phyloP scores from a whole-genome alignment of 2,329 filamentous ascomycete species.

The Thielaviopsis musarum region DNA sequence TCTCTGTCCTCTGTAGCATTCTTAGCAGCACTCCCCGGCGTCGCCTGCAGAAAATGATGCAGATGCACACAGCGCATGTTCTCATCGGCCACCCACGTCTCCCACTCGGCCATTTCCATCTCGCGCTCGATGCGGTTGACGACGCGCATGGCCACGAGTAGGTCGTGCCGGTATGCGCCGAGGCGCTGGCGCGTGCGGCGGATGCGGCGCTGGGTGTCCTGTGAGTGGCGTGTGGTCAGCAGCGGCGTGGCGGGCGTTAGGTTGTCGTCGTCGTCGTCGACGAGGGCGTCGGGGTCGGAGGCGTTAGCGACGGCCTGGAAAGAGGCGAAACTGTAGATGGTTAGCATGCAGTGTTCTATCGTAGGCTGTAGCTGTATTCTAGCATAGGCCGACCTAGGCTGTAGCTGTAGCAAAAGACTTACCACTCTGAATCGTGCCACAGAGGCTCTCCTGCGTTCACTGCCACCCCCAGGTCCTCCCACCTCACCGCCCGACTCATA shows the following conservation, averaged over 20 bases:
- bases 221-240: slow-evolving; percentile 30
- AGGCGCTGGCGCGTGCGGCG: slow-evolving; percentile 69
- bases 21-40: slow-evolving; percentile 8
- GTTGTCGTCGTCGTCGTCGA: slow-evolving; percentile 33
- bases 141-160: slow-evolving; percentile 77
- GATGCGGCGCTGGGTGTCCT: slow-evolving; percentile 38
- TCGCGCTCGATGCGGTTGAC: slow-evolving; percentile 82
- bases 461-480: slow-evolving; percentile 61
- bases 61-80: slow-evolving; percentile 54
- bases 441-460: slow-evolving; percentile 19
- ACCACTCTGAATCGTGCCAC: slow-evolving; percentile 9
- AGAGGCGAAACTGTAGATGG: slow-evolving; percentile 35
- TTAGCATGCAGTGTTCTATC: too few species aligned
- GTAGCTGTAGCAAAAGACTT: too few species aligned
- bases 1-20: slow-evolving; percentile 17
- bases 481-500: slow-evolving; percentile 75
- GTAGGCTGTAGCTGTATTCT: too few species aligned
- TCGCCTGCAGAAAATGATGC: slow-evolving; percentile 5
- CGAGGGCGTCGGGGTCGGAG: slow-evolving; percentile 40
- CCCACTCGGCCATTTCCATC: slow-evolving; percentile 76
- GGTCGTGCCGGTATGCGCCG: slow-evolving; percentile 70
- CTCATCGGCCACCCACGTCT: slow-evolving; percentile 78
- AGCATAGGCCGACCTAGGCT: too few species aligned
- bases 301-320: slow-evolving; percentile 42
- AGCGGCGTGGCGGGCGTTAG: slow-evolving; percentile 23